phyloP scores from a whole-genome alignment of 2,329 filamentous ascomycete genomes.

The Colletotrichum eremochloae region DNA sequence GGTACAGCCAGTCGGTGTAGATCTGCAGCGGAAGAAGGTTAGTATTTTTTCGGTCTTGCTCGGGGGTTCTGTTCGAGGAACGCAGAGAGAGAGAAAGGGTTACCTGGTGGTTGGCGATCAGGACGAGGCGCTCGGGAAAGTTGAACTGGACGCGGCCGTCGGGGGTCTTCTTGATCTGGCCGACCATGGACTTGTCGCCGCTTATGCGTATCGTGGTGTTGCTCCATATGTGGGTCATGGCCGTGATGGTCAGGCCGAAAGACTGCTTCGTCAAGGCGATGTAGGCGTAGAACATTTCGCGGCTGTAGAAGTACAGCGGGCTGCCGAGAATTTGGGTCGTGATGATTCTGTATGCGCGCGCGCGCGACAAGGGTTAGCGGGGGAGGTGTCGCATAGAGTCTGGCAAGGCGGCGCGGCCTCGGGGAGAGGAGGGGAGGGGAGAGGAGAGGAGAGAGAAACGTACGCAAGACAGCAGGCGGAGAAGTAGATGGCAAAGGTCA shows the following conservation, averaged over 20 bases:
- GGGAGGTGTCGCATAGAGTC: not conserved
- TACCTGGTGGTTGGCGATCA: slow-evolving; percentile 90
- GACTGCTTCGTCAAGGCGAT: slow-evolving; percentile 90
- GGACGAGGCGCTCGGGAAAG: slow-evolving; percentile 84
- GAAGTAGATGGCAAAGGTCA: slow-evolving; percentile 68
- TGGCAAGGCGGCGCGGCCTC: not conserved
- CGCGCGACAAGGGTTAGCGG: slow-evolving; percentile 22
- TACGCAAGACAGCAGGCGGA: slow-evolving; percentile 63
- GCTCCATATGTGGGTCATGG: slow-evolving; percentile 89
- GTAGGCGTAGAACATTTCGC: slow-evolving; percentile 85
- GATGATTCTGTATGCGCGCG: slow-evolving; percentile 64
- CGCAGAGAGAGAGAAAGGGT: not conserved
- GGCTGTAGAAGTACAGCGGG: slow-evolving; percentile 81
- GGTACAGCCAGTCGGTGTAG: slow-evolving; percentile 92
- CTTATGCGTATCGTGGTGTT: slow-evolving; percentile 86
- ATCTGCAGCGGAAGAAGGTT: slow-evolving; percentile 59
- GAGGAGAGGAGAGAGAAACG: slow-evolving; percentile 43
- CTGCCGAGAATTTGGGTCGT: slow-evolving; percentile 81
- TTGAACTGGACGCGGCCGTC: slow-evolving; percentile 82
- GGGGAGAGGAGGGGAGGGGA: not conserved
- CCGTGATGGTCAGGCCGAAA: slow-evolving; percentile 83
- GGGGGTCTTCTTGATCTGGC: slow-evolving; percentile 76
- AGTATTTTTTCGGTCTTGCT: slow-evolving; percentile 26
- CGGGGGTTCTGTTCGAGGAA: not conserved
- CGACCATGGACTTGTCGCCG: slow-evolving; percentile 83